Percentiles rank a stretch among this genome's conserved stretches.
Conservation (phyloP, 768 basidiomycete genomes). For the Xanthoconium purpureum region DNA sequence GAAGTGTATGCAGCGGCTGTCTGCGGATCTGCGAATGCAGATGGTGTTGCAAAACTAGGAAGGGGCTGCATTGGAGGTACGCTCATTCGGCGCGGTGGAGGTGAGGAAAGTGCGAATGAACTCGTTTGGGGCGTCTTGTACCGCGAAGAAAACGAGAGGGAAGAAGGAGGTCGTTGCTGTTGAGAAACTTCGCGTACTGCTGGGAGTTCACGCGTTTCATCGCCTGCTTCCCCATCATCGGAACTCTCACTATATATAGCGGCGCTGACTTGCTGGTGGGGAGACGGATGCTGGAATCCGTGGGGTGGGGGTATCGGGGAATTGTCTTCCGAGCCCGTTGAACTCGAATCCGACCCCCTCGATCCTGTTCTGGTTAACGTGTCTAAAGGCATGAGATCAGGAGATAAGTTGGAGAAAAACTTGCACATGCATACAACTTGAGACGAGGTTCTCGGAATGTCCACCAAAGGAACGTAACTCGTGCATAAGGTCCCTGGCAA, state of each 20-base stretch:
- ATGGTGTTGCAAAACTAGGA: slow-evolving; percentile 67
- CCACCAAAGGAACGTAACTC: slow-evolving; percentile 78
- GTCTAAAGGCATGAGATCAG: slow-evolving; percentile 18
- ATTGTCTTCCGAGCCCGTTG: slow-evolving; percentile 48
- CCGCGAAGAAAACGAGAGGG: slow-evolving; percentile 58
- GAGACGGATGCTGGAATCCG: slow-evolving; percentile 7
- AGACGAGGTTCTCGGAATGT: slow-evolving; percentile 59
- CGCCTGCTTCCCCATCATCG: slow-evolving; percentile 48
- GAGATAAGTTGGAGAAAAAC: not conserved
- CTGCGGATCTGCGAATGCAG: slow-evolving; percentile 60
- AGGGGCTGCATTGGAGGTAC: slow-evolving; percentile 70
- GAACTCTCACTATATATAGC: slow-evolving; percentile 36
- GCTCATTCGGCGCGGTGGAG: slow-evolving; percentile 39
- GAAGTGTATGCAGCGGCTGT: slow-evolving; percentile 28
- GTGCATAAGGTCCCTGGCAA: slow-evolving; percentile 68
- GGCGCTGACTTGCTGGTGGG: slow-evolving; percentile 14
- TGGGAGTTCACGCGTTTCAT: slow-evolving; percentile 47
- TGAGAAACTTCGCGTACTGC: slow-evolving; percentile 37
- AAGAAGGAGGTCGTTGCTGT: slow-evolving; percentile 63
- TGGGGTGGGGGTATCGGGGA: slow-evolving; percentile 21
- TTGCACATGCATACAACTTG: slow-evolving; percentile 51
- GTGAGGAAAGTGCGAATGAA: slow-evolving; percentile 56
- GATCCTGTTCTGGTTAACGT: slow-evolving; percentile 43
- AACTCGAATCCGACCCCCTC: slow-evolving; percentile 57
- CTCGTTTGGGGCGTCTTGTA: slow-evolving; percentile 76